phyloP scores from a whole-genome alignment of 2,329 filamentous ascomycete species.

The Fusarium torreyae region DNA sequence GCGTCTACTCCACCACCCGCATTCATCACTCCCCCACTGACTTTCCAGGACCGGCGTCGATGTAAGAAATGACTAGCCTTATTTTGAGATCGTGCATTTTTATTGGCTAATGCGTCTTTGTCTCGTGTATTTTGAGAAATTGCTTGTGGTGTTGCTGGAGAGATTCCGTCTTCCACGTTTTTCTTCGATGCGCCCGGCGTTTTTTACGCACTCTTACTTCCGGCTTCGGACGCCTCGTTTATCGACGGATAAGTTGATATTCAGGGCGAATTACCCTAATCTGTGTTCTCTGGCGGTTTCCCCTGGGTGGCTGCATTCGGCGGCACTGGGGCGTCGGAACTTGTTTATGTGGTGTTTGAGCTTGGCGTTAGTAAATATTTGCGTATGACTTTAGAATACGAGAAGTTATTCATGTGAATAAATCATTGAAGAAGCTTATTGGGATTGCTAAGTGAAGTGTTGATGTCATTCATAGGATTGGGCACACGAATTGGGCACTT shows the following conservation, averaged over 20 bases:
- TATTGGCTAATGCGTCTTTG: neutral
- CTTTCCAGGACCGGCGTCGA: conserved; percentile 5
- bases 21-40: conserved; percentile 28
- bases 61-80: conserved; percentile 3
- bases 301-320: conserved; percentile 29
- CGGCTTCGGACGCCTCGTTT: neutral
- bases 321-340: conserved; percentile 4
- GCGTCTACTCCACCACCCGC: conserved; percentile 25
- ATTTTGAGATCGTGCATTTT: neutral
- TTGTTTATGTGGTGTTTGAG: conserved; percentile 4
- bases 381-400: neutral
- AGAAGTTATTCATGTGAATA: neutral
- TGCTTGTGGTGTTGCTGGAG: conserved; percentile 1
- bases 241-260: conserved; percentile 8
- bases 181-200: conserved; percentile 7
- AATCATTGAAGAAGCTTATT: neutral
- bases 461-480: conserved; percentile 1
- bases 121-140: conserved; percentile 1
- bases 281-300: neutral
- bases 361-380: neutral
- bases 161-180: conserved; percentile 10
- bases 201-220: neutral
- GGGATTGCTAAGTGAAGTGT: neutral
- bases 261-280: conserved; percentile 30
- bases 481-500: too few species aligned